Conservation (phyloP, 2,329 filamentous ascomycete species). For the Botrytis elliptica region DNA sequence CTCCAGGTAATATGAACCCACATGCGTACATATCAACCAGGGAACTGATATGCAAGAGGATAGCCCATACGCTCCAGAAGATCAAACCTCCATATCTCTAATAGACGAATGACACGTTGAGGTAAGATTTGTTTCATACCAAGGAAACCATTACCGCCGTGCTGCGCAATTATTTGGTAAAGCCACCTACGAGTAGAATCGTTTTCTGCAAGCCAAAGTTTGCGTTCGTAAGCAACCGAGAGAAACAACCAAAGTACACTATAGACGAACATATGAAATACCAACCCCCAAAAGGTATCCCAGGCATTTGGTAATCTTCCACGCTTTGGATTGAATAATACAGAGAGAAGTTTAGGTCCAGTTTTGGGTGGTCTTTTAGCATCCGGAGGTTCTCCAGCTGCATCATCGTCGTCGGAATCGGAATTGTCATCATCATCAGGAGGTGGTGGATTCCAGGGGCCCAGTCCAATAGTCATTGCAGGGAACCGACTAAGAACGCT, state of each 20-base stretch:
- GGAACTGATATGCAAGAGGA: constrained; percentile 4
- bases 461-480: background rate
- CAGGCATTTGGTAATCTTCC: constrained; percentile 9
- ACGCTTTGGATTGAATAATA: background rate
- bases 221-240: constrained; percentile 6
- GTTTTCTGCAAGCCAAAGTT: constrained; percentile 18
- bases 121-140: constrained; percentile 11
- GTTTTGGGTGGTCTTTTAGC: background rate
- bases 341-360: background rate
- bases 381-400: background rate
- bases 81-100: constrained; percentile 1
- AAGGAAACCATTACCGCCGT: constrained; percentile 1
- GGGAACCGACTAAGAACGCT: background rate
- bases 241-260: background rate
- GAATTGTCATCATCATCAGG: background rate
- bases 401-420: background rate
- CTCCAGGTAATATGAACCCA: background rate
- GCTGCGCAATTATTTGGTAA: background rate
- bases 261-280: constrained; percentile 11
- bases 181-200: constrained; percentile 17
- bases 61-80: background rate
- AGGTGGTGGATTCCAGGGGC: background rate
- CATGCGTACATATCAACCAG: background rate
- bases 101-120: background rate
- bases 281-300: constrained; percentile 4